These are phyloP conservation scores for Globisporangium perplexum DNA, from an alignment of 352 stramenopile species.

Conservation along the genomic window DNA sequence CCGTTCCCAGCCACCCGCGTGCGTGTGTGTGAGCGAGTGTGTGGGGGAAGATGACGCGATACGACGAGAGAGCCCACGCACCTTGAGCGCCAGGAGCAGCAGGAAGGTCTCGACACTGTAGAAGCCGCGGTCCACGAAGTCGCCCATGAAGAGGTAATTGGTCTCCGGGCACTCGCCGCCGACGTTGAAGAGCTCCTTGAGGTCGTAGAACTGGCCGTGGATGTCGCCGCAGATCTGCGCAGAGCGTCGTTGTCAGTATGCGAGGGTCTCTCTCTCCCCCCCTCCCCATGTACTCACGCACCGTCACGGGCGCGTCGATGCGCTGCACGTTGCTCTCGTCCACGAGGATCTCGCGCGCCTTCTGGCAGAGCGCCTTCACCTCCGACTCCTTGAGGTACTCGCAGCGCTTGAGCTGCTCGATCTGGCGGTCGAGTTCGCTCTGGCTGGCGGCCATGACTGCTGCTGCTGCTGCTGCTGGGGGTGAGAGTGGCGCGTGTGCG, in stretches of 20 bases:
- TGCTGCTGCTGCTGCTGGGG: neutral
- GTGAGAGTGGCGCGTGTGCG: neutral
- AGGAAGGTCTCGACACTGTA: constrained; percentile 99
- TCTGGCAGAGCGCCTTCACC: constrained; percentile 97
- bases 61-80: constrained; percentile 25
- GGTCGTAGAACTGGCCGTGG: constrained; percentile 89
- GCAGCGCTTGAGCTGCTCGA: constrained; percentile 92
- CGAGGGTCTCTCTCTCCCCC: constrained; percentile 88
- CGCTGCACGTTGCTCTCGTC: constrained; percentile 99
- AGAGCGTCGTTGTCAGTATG: constrained; percentile 97
- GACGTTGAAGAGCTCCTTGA: constrained; percentile 97
- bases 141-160: constrained; percentile 99
- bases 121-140: constrained; percentile 99
- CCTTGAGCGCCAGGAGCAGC: constrained; percentile 97
- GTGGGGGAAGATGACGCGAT: neutral
- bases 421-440: constrained; percentile 83
- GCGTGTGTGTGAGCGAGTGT: neutral
- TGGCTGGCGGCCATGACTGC: constrained; percentile 66
- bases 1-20: too few species aligned
- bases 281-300: constrained; percentile 44
- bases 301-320: constrained; percentile 98
- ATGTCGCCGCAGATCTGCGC: constrained; percentile 95
- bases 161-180: constrained; percentile 97
- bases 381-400: constrained; percentile 98
- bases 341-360: constrained; percentile 97